phyloP scores from a whole-genome alignment of 192 early-diverging fungal genomes.

The Coemansia sp. region DNA sequence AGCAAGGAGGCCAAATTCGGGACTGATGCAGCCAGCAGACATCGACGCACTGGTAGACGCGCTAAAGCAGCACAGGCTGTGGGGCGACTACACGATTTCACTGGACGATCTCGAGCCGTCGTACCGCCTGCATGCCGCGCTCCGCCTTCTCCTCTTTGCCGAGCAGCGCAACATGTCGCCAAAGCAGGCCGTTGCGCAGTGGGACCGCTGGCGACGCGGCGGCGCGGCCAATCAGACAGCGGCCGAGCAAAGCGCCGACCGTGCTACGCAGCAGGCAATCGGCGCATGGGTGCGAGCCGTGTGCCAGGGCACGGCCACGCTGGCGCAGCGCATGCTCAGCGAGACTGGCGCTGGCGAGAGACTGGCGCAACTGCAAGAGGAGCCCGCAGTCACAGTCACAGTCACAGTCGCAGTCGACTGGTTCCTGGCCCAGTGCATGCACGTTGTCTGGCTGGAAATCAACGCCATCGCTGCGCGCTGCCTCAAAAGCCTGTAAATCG shows the following conservation, averaged over 20 bases:
- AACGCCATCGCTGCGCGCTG: slow-evolving; percentile 10
- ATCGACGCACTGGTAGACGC: slow-evolving; percentile 17
- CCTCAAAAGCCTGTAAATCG: not conserved
- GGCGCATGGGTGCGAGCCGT: slow-evolving; percentile 13
- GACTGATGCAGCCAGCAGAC: too few relatives aligned
- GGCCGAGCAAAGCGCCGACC: not conserved
- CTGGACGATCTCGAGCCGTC: slow-evolving; percentile 24
- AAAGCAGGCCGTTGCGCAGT: slow-evolving; percentile 20
- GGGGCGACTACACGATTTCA: slow-evolving; percentile 37
- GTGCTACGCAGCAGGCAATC: slow-evolving; percentile 1
- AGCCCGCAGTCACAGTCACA: not conserved
- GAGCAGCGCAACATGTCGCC: slow-evolving; percentile 8
- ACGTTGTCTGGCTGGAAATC: slow-evolving; percentile 26
- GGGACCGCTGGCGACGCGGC: slow-evolving; percentile 37
- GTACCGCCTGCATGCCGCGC: slow-evolving; percentile 35
- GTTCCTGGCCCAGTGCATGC: slow-evolving; percentile 20
- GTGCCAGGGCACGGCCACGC: slow-evolving; percentile 9
- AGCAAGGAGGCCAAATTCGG: too few relatives aligned
- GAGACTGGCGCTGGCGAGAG: not conserved
- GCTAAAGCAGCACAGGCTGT: slow-evolving; percentile 35
- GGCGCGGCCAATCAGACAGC: not conserved
- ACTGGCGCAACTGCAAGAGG: too few relatives aligned
- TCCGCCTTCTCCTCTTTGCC: slow-evolving; percentile 28
- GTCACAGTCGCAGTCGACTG: not conserved
- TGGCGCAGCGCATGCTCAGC: not conserved